Evolutionary conservation across 2,329 filamentous ascomycete species (phyloP).

Genomic region (Fusarium odoratissimum): DNA sequence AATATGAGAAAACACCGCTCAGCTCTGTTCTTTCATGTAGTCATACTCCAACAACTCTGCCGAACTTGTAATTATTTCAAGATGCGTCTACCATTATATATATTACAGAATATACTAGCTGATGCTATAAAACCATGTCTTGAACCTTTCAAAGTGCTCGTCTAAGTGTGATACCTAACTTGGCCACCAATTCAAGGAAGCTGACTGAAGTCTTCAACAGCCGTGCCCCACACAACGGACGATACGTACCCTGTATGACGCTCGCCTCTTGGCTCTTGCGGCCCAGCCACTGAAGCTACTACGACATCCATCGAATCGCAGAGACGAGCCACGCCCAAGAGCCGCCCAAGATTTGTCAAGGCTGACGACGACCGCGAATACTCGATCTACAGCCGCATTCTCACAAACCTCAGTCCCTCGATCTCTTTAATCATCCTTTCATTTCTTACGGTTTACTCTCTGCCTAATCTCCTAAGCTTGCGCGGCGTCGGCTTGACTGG

Average conservation of each 20-base stretch:
- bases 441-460: background rate
- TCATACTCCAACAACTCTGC: background rate
- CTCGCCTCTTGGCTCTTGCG: conserved; percentile 21
- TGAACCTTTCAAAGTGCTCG: background rate
- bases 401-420: background rate
- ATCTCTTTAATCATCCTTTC: background rate
- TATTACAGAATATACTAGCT: background rate
- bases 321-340: conserved; percentile 36
- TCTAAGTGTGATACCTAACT: background rate
- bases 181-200: background rate
- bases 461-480: conserved; percentile 21
- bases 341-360: conserved; percentile 40
- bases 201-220: background rate
- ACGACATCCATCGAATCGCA: conserved; percentile 38
- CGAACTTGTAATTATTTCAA: background rate
- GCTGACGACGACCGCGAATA: conserved; percentile 44
- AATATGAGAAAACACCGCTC: background rate
- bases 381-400: conserved; percentile 6
- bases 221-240: conserved; percentile 29
- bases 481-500: conserved; percentile 36
- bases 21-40: background rate
- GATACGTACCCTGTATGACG: conserved; percentile 44
- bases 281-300: conserved; percentile 41
- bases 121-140: background rate
- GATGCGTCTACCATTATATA: background rate